Evolutionary conservation across 805 yeast genomes (phyloP).

Genomic region (Clavispora vitiphila): DNA sequence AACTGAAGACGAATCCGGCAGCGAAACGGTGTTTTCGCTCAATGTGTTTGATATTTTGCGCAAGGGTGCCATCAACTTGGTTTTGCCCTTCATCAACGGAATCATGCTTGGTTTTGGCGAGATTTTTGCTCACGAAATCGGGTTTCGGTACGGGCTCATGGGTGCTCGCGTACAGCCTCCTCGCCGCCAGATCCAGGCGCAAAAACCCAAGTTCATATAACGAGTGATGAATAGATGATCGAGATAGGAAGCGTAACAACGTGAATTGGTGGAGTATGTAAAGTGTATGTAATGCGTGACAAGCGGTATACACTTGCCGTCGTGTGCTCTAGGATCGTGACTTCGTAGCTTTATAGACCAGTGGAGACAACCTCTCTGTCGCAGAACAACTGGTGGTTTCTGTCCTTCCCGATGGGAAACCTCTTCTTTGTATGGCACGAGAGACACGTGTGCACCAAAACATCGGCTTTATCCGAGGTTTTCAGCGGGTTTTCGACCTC

Average conservation of each 20-base stretch:
- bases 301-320: too few species aligned
- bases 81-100: conserved; percentile 88
- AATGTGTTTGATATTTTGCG: conserved; percentile 37
- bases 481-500: conserved; percentile 41
- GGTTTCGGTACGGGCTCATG: conserved; percentile 71
- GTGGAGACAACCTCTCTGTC: conserved; percentile 23
- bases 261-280: too few species aligned
- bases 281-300: too few species aligned
- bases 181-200: conserved; percentile 7
- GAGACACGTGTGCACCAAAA: conserved; percentile 44
- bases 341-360: not conserved
- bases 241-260: too few species aligned
- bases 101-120: conserved; percentile 96
- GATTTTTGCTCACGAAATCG: conserved; percentile 87
- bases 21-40: conserved; percentile 8
- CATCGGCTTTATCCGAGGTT: conserved; percentile 33
- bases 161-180: conserved; percentile 59
- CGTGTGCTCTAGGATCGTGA: too few species aligned
- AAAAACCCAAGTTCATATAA: not conserved
- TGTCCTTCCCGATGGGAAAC: conserved; percentile 58
- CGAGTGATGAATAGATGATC: not conserved
- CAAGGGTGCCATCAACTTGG: conserved; percentile 64
- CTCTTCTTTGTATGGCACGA: conserved; percentile 50
- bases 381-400: conserved; percentile 43
- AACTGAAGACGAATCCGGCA: too few species aligned